phyloP scores from a whole-genome alignment of 2,329 filamentous ascomycete genomes.

The Nemania serpens region DNA sequence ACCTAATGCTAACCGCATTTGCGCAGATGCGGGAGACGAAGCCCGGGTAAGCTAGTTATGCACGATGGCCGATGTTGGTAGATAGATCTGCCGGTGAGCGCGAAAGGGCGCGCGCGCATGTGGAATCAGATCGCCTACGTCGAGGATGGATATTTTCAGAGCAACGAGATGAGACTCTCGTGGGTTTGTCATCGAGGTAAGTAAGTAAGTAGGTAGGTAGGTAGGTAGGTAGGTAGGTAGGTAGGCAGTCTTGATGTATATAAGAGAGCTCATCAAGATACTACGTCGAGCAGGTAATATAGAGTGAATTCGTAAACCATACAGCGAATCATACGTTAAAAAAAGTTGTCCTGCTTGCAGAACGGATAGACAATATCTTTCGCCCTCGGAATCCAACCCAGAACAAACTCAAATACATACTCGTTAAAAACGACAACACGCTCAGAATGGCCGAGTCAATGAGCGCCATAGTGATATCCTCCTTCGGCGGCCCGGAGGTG shows the following conservation, averaged over 20 bases:
- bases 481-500: conserved; percentile 41
- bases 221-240: neutral
- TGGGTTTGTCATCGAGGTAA: neutral
- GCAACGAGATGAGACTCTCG: neutral
- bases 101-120: conserved; percentile 5
- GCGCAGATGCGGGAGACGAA: neutral
- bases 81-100: neutral
- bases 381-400: neutral
- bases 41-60: neutral
- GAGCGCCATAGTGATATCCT: conserved; percentile 43
- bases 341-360: neutral
- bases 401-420: neutral
- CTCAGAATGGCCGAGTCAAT: conserved; percentile 32
- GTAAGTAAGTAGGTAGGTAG: neutral
- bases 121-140: conserved; percentile 13
- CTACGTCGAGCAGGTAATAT: neutral
- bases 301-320: too few relatives aligned
- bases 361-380: neutral
- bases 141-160: conserved; percentile 7
- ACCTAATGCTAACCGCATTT: neutral
- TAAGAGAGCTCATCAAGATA: neutral
- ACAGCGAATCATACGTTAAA: neutral
- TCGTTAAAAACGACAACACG: neutral
- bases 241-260: neutral
- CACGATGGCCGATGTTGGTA: neutral